Conservation (phyloP, 2,329 filamentous ascomycete genomes). For the Trichoderma aggressivum region DNA sequence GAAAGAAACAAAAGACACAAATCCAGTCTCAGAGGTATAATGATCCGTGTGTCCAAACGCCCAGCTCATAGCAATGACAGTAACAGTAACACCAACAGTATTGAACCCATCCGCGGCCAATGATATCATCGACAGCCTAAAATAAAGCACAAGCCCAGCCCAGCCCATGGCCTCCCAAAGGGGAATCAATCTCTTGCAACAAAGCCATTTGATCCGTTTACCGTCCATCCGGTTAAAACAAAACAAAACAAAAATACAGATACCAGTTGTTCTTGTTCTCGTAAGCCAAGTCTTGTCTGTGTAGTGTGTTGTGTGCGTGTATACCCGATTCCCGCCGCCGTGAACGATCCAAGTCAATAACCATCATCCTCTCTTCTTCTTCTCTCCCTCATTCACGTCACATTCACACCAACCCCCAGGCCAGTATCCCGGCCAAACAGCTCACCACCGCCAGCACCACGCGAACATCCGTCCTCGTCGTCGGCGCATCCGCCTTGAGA, state of each 20-base stretch:
- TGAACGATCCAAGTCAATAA: too few species aligned
- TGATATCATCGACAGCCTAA: not conserved
- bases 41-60: not conserved
- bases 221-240: not conserved
- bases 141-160: not conserved
- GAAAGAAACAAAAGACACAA: not conserved
- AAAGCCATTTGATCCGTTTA: not conserved
- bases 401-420: slow-evolving; percentile 25
- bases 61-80: not conserved
- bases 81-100: not conserved
- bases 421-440: slow-evolving; percentile 27
- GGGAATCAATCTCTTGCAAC: not conserved
- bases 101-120: not conserved
- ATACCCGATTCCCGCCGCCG: too few species aligned
- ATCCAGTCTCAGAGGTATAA: not conserved
- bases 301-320: not conserved
- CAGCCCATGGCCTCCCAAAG: not conserved
- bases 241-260: not conserved
- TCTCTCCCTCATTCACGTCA: not conserved
- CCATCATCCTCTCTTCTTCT: too few species aligned
- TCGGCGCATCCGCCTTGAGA: slow-evolving; percentile 25
- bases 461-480: slow-evolving; percentile 24
- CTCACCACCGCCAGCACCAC: slow-evolving; percentile 24
- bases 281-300: not conserved
- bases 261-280: not conserved